These are phyloP conservation scores for Tetrahymena malaccensis DNA, from an alignment of 73 alveolate species.

Conservation along the genomic window DNA sequence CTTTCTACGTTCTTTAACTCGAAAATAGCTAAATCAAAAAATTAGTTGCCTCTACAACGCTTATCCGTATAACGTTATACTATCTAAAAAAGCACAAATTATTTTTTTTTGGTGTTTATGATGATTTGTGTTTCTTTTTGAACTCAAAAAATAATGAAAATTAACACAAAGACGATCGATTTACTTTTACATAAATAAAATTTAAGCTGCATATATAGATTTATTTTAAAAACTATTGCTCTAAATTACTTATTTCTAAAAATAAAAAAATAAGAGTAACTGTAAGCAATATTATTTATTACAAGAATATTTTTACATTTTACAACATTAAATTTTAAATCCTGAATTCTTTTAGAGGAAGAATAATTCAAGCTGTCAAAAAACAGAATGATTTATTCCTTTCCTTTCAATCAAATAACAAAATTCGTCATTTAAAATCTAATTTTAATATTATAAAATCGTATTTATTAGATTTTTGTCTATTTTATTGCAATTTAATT, in stretches of 20 bases:
- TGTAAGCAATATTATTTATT: neutral
- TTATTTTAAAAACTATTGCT: neutral
- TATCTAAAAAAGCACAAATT: neutral
- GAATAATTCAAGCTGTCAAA: neutral
- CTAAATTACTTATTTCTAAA: neutral
- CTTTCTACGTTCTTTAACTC: neutral
- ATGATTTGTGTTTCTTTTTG: too few relatives aligned
- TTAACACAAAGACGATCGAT: neutral
- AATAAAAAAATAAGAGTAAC: too few relatives aligned
- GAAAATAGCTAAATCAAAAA: too few relatives aligned
- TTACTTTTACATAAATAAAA: neutral
- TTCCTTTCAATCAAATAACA: neutral
- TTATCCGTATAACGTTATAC: too few relatives aligned
- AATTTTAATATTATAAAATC: too few relatives aligned
- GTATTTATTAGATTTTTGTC: too few relatives aligned
- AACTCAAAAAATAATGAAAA: too few relatives aligned
- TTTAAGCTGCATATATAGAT: neutral
- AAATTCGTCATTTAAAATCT: neutral
- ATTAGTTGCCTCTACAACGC: neutral
- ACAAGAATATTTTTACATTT: neutral
- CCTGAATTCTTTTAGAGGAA: neutral
- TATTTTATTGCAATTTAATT: too few relatives aligned
- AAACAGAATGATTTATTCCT: neutral
- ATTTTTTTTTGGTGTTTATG: too few relatives aligned
- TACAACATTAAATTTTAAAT: too few relatives aligned